These are phyloP conservation scores for Colletotrichum incanum DNA, from an alignment of 2,329 filamentous ascomycete species.

Conservation along the genomic window DNA sequence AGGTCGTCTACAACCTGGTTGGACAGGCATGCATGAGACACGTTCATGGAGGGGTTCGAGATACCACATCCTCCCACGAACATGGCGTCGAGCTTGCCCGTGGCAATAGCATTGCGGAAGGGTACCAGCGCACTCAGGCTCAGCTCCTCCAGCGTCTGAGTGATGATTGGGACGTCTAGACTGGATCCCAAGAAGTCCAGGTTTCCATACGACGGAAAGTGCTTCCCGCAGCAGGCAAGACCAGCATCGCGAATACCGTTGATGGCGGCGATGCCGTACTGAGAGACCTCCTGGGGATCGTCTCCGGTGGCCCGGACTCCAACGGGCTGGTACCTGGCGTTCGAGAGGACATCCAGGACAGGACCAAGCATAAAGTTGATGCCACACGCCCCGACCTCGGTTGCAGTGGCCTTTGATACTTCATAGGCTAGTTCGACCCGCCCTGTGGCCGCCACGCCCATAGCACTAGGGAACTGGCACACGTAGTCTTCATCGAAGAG, in stretches of 20 bases:
- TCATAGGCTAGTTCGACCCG: constrained; percentile 89
- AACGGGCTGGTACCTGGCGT: constrained; percentile 90
- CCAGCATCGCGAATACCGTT: constrained; percentile 95
- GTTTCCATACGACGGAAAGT: constrained; percentile 97
- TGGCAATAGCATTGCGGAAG: constrained; percentile 89
- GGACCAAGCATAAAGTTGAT: constrained; percentile 97
- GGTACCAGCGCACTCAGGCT: constrained; percentile 93
- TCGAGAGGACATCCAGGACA: constrained; percentile 93
- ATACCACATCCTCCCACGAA: constrained; percentile 97
- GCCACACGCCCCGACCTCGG: constrained; percentile 92
- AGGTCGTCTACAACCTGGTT: constrained; percentile 94
- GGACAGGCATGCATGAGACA: constrained; percentile 94
- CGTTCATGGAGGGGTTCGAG: constrained; percentile 91
- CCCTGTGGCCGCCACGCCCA: constrained; percentile 95
- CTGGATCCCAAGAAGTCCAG: constrained; percentile 93
- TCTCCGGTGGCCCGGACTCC: constrained; percentile 93
- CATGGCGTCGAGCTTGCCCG: constrained; percentile 89
- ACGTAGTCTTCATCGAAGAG: constrained; percentile 96
- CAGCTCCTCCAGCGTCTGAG: constrained; percentile 92
- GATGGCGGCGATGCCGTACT: constrained; percentile 91
- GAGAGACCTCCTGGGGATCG: constrained; percentile 94
- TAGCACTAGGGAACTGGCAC: constrained; percentile 95
- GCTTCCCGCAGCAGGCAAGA: constrained; percentile 91
- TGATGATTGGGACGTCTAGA: constrained; percentile 94
- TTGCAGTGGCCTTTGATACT: constrained; percentile 92